Evolutionary conservation across 257 asterid species (phyloP).

Genomic region (Capsicum baccatum): DNA sequence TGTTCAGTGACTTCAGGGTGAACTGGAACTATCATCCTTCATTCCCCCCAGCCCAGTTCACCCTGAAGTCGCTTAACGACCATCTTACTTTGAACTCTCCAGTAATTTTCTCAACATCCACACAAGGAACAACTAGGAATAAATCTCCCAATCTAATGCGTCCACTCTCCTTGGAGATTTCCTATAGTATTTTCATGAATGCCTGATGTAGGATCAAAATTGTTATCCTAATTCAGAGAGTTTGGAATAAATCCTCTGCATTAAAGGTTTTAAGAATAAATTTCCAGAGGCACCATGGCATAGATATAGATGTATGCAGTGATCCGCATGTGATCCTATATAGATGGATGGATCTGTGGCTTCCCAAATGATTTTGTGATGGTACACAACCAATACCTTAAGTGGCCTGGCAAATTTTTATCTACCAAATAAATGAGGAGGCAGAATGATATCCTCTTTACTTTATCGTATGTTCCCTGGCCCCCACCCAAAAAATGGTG

Average conservation of each 20-base stretch:
- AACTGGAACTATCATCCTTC: not conserved
- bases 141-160: not conserved
- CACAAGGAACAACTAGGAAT: not conserved
- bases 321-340: not conserved
- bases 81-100: not conserved
- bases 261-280: not conserved
- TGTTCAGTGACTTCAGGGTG: not conserved
- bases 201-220: constrained; percentile 4
- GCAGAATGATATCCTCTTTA: not conserved
- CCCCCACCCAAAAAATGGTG: constrained; percentile 14
- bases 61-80: not conserved
- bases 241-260: not conserved
- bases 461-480: not conserved
- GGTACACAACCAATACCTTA: not conserved
- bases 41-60: not conserved
- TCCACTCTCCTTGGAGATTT: not conserved
- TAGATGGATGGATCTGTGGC: constrained; percentile 14
- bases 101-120: not conserved
- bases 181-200: not conserved
- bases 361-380: not conserved
- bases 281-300: not conserved
- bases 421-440: not conserved
- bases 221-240: not conserved
- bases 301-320: not conserved
- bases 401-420: not conserved